Evolutionary conservation across 2,329 filamentous ascomycete species (phyloP).

Genomic region (Fusarium sp.): DNA sequence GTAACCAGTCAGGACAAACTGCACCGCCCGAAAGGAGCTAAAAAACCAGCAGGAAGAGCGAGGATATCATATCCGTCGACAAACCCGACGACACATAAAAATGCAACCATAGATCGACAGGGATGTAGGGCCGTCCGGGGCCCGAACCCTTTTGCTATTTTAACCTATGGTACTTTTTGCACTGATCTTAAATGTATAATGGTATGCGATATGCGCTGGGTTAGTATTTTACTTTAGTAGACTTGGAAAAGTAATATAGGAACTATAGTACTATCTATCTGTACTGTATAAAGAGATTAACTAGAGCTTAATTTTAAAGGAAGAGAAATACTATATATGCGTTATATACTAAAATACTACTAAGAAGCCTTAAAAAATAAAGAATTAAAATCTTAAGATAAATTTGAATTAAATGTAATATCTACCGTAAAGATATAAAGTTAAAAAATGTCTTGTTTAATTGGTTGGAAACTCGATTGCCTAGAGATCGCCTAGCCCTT

Average conservation of each 20-base stretch:
- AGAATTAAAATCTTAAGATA: not conserved
- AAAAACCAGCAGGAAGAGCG: not conserved
- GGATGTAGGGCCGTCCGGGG: slow-evolving; percentile 46
- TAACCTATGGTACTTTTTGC: not conserved
- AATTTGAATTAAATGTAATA: no score
- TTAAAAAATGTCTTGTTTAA: slow-evolving; percentile 9
- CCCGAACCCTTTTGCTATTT: slow-evolving; percentile 48
- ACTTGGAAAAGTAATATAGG: not conserved
- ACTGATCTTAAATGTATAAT: not conserved
- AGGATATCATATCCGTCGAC: not conserved
- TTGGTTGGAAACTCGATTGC: slow-evolving; percentile 27
- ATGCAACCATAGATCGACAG: slow-evolving; percentile 32
- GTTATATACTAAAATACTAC: not conserved
- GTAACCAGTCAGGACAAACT: slow-evolving; percentile 48
- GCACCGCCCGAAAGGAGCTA: slow-evolving; percentile 16
- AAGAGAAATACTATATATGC: not conserved
- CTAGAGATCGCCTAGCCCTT: slow-evolving; percentile 41
- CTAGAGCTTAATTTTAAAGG: not conserved
- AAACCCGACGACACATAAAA: slow-evolving; percentile 11
- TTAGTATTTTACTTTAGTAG: no score
- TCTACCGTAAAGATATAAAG: not conserved
- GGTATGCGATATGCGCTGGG: no score
- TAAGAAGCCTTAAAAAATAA: not conserved
- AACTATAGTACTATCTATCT: not conserved
- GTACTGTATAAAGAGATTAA: not conserved